Evolutionary conservation across 768 basidiomycete genomes (phyloP).

Genomic region (Baorangia bicolor): DNA sequence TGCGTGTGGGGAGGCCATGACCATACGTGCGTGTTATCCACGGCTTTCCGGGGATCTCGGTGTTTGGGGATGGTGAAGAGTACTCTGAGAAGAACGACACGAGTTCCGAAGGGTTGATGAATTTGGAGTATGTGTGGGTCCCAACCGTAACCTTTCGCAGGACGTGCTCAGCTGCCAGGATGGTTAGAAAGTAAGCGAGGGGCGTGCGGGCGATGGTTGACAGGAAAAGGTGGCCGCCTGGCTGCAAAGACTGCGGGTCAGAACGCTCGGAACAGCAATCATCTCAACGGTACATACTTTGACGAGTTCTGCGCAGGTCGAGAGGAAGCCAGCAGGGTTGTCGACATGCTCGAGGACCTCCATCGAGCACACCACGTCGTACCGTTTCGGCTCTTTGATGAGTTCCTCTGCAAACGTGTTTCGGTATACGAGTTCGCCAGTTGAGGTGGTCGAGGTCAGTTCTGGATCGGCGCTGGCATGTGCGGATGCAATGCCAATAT

Average conservation of each 20-base stretch:
- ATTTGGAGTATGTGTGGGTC: constrained; percentile 93
- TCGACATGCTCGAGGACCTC: constrained; percentile 98
- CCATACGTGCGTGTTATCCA: constrained; percentile 61
- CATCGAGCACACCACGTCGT: constrained; percentile 95
- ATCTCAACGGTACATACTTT: constrained; percentile 55
- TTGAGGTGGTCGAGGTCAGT: constrained; percentile 37
- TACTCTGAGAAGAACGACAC: constrained; percentile 76
- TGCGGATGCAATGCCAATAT: constrained; percentile 79
- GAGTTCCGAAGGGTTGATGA: constrained; percentile 83
- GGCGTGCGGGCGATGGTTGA: constrained; percentile 92
- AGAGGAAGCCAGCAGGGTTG: constrained; percentile 81
- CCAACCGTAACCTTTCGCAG: constrained; percentile 78
- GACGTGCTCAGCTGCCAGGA: constrained; percentile 79
- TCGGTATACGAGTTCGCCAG: constrained; percentile 55
- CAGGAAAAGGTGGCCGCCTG: constrained; percentile 92
- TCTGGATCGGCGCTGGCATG: constrained; percentile 80
- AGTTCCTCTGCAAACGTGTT: constrained; percentile 77
- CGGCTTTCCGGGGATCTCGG: constrained; percentile 29
- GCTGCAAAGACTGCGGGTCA: constrained; percentile 46
- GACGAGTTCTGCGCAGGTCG: constrained; percentile 77
- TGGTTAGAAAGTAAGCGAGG: constrained; percentile 66
- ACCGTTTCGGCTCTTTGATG: constrained; percentile 59
- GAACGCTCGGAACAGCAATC: not conserved
- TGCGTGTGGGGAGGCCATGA: constrained; percentile 51
- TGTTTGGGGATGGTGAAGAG: constrained; percentile 25